Evolutionary conservation across 441 rosid species (phyloP).

Genomic region (Macaranga tanarius): DNA sequence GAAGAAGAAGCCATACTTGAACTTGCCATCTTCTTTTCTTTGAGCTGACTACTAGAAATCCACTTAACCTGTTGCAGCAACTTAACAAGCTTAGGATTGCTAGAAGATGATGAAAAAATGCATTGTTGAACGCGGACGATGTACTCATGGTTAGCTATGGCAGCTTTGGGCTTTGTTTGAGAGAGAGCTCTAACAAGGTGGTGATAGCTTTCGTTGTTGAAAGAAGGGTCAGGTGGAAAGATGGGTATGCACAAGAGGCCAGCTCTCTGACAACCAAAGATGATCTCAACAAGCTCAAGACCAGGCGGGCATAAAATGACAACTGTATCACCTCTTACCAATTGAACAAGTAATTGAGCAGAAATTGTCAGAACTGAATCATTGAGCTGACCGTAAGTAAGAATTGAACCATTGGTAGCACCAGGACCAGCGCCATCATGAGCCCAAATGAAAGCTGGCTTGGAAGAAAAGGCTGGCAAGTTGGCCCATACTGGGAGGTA

Average conservation of each 20-base stretch:
- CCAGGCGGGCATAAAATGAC: conserved; percentile 55
- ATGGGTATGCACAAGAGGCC: conserved; percentile 53
- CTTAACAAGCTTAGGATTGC: conserved; percentile 28
- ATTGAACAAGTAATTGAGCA: conserved; percentile 20
- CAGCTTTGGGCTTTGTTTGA: conserved; percentile 54
- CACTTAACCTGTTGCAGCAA: conserved; percentile 41
- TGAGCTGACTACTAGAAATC: conserved; percentile 45
- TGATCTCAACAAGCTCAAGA: conserved; percentile 47
- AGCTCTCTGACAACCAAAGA: conserved; percentile 66
- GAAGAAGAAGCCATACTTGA: neutral
- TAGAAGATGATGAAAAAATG: conserved; percentile 30
- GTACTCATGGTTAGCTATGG: conserved; percentile 43
- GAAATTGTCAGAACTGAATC: conserved; percentile 42
- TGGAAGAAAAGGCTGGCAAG: conserved; percentile 45
- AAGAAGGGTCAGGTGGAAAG: conserved; percentile 48
- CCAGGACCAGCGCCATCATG: conserved; percentile 24
- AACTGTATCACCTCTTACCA: conserved; percentile 45
- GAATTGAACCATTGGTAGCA: conserved; percentile 16
- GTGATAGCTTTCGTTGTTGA: conserved; percentile 33
- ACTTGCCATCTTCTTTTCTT: neutral
- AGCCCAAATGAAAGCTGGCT: conserved; percentile 67
- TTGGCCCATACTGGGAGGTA: conserved; percentile 60
- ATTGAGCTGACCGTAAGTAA: conserved; percentile 49
- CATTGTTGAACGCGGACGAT: conserved; percentile 35
- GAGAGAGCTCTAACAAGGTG: conserved; percentile 53